phyloP scores from a whole-genome alignment of 2,329 filamentous ascomycete genomes.

The Botryotinia narcissicola region DNA sequence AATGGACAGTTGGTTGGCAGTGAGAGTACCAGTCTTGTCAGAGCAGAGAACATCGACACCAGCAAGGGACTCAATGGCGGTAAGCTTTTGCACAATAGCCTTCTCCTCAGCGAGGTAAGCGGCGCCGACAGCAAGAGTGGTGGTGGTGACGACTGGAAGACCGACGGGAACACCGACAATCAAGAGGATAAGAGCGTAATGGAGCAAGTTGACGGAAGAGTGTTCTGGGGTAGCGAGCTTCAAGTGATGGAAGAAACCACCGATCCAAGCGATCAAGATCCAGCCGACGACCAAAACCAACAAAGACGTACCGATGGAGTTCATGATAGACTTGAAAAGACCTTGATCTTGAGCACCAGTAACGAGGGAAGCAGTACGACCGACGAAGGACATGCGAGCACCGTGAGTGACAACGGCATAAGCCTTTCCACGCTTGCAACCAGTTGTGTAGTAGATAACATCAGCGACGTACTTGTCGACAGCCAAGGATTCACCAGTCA shows the following conservation, averaged over 20 bases:
- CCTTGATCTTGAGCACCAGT: constrained; percentile 73
- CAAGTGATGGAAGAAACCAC: constrained; percentile 73
- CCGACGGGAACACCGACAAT: constrained; percentile 78
- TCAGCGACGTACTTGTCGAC: constrained; percentile 79
- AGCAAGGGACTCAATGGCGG: constrained; percentile 72
- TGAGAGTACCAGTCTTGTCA: constrained; percentile 78
- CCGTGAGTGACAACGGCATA: constrained; percentile 67
- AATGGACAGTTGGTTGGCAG: constrained; percentile 72
- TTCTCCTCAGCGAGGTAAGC: constrained; percentile 76
- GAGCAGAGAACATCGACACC: constrained; percentile 78
- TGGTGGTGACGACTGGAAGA: constrained; percentile 77
- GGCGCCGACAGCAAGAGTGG: constrained; percentile 72
- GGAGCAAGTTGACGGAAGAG: constrained; percentile 62
- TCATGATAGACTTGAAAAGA: constrained; percentile 82
- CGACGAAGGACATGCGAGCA: constrained; percentile 72
- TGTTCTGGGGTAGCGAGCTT: constrained; percentile 57
- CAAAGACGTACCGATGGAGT: constrained; percentile 72
- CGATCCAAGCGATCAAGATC: constrained; percentile 73
- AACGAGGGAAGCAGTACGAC: constrained; percentile 70
- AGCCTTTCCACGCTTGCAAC: constrained; percentile 77
- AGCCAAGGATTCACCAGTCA: constrained; percentile 76
- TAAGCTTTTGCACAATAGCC: constrained; percentile 77
- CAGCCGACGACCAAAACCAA: constrained; percentile 76
- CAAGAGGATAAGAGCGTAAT: constrained; percentile 67
- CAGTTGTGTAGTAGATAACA: constrained; percentile 73